Evolutionary conservation across 495 filamentous ascomycete species (phyloP), one percentile per base, ranked within the genome.

Genomic region (Mytilinidion resinicola): DNA sequence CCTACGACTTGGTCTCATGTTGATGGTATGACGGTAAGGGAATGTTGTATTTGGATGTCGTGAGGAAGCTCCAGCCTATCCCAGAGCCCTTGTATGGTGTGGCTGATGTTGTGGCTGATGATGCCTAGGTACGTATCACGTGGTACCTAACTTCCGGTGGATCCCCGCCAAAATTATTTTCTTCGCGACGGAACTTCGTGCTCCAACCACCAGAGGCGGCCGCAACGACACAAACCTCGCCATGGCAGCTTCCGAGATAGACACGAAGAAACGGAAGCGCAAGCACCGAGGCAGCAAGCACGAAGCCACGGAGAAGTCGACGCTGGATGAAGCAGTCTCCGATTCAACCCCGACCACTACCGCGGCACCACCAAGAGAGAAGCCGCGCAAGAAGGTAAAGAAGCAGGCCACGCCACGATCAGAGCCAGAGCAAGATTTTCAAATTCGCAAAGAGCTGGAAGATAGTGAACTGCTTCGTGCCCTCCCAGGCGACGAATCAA

Each of bases 261-360:
- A 67, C 9, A 53, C 63, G 5, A 69, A 67, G 59, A 71, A 71
- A 57, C 64, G 68, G 48, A 70, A 70, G 66, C 42, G 68, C 38
- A 70, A 67, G 61, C 68, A 69, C 55, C 66, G 63, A 43, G 59
- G 53, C 49, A 57, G 55, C 39, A 66, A 65, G 37, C 56, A 51
- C 17, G 50, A 56, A 38, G 51, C 53, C 15, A 47, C 21, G 25
- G 49, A 30, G 17, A 48, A 47, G 3, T 2, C 20, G 35, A n/a
- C 54, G 1, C 12, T 34, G 9, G 25, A 44, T 5, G 4, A 11
- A 17, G 19, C 36, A n/a, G 14, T n/a, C 20, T 11, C 37, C 25
- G 57, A 36, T 42, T 30, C 25, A 3, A 30, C 25, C 2, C 25
- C 25, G 6, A 66, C 54, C 48, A 54, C 47, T 46, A 46, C 51